Base-by-base conservation (phyloP, 208 protist species). In the Histomonas meleagridis region DNA sequence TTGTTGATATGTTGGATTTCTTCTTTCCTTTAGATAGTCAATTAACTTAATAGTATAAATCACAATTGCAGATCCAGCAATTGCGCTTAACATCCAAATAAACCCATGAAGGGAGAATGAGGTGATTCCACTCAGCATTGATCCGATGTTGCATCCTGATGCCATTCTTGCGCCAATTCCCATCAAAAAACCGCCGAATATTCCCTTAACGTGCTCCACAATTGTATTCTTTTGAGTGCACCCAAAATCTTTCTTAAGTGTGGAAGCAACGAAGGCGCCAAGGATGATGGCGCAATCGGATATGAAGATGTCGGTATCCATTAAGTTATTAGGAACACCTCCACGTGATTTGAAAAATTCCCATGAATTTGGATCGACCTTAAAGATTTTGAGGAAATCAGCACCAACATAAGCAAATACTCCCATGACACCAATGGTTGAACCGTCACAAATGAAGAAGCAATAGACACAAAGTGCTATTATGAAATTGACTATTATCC, bases 71-170 rank as follows among this genome's bases (percentile, higher is more conserved):
- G 46, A 57, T 38, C 76, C 76, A 32, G 7, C n/a, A 28, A 86
- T 86, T 12, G 76, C 76, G 38, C 76, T 57, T n/a, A 0, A 4
- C 76, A 86, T 86, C 76, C 76, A 86, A 55, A 55, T n/a, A 28
- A 86, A 86, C 1, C 76, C 76, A 86, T 86, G 76, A 40, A 86
- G 51, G 26, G 76, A 86, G 5, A 3, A 26, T n/a, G 76, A 86
- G 32, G 40, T 86, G 26, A 86, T 86, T 32, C 76, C 76, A 28
- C 40, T 51, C 26, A 46, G 43, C 76, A 86, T 86, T 51, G 76
- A 43, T 26, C 76, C 76, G 28, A 86, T 86, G 38, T 86, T 86
- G 26, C 76, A 86, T 9, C 76, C 76, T 1, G 23, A 28, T 2
- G 76, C 23, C 23, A 86, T 32, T 57, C 76, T 51, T 86, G n/a